These are phyloP conservation scores for Tulasnella sp. DNA, from an alignment of 768 basidiomycete species.

Conservation along the genomic window DNA sequence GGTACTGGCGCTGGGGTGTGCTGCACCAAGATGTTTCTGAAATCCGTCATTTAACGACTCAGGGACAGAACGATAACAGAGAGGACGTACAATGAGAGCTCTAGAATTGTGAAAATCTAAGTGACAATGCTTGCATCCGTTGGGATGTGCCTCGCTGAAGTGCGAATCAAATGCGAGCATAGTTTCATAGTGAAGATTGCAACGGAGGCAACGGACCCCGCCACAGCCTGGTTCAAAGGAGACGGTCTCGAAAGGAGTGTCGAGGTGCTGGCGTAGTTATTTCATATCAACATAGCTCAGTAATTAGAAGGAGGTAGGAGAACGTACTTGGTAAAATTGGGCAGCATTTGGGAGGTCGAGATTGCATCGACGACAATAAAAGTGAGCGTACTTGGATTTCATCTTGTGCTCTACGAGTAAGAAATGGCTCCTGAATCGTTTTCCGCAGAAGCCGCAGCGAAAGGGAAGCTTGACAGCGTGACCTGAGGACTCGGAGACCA, in stretches of 20 bases:
- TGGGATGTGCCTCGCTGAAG: background rate
- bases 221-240: background rate
- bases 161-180: background rate
- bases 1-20: background rate
- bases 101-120: constrained; percentile 14
- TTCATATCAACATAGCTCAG: background rate
- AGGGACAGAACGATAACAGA: background rate
- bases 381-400: background rate
- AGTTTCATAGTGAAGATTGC: background rate
- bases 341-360: constrained; percentile 13
- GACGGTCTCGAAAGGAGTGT: background rate
- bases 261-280: background rate
- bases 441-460: constrained; percentile 11
- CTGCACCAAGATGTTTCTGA: background rate
- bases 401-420: background rate
- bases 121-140: constrained; percentile 4
- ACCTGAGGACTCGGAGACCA: background rate
- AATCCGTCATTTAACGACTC: background rate
- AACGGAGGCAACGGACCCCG: background rate
- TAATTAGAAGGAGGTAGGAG: too few relatives aligned
- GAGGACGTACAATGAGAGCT: background rate
- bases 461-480: background rate
- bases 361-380: background rate
- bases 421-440: background rate
- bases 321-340: background rate